These are phyloP conservation scores for Phytophthora pini DNA, from an alignment of 352 stramenopile genomes.

Conservation along the genomic window DNA sequence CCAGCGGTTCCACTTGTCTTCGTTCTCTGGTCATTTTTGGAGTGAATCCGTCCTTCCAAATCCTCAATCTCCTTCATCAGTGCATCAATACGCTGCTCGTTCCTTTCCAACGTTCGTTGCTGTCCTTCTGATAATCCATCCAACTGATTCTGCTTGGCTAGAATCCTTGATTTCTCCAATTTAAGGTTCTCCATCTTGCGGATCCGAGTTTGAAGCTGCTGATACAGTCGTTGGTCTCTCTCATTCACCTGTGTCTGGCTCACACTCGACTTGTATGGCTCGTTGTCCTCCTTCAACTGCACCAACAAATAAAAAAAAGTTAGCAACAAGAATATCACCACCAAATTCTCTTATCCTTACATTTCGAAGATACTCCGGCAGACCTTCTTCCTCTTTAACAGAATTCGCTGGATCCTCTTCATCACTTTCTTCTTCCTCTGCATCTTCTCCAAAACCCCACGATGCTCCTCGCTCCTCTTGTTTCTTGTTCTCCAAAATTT, in stretches of 20 bases:
- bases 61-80: slow-evolving; percentile 72
- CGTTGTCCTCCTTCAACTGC: slow-evolving; percentile 59
- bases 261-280: slow-evolving; percentile 64
- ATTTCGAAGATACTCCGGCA: slow-evolving; percentile 81
- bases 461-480: slow-evolving; percentile 45
- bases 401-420: slow-evolving; percentile 31
- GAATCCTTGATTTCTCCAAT: slow-evolving; percentile 66
- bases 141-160: slow-evolving; percentile 75
- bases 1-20: slow-evolving; percentile 28
- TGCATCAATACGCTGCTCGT: slow-evolving; percentile 63
- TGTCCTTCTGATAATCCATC: slow-evolving; percentile 71
- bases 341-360: slow-evolving; percentile 27
- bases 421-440: slow-evolving; percentile 46
- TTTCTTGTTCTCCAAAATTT: slow-evolving; percentile 27
- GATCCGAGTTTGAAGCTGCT: slow-evolving; percentile 82
- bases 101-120: slow-evolving; percentile 60
- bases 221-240: slow-evolving; percentile 82
- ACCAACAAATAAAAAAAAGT: slow-evolving; percentile 11
- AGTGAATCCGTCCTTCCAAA: slow-evolving; percentile 62
- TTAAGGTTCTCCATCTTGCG: slow-evolving; percentile 86
- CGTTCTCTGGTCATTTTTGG: slow-evolving; percentile 56
- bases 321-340: not conserved
- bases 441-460: slow-evolving; percentile 90
- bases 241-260: slow-evolving; percentile 50
- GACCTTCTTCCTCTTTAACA: slow-evolving; percentile 16